Evolutionary conservation across 345 rosid genomes (phyloP), one percentile per base, ranked within the genome.

Genomic region (Anacardium occidentale): DNA sequence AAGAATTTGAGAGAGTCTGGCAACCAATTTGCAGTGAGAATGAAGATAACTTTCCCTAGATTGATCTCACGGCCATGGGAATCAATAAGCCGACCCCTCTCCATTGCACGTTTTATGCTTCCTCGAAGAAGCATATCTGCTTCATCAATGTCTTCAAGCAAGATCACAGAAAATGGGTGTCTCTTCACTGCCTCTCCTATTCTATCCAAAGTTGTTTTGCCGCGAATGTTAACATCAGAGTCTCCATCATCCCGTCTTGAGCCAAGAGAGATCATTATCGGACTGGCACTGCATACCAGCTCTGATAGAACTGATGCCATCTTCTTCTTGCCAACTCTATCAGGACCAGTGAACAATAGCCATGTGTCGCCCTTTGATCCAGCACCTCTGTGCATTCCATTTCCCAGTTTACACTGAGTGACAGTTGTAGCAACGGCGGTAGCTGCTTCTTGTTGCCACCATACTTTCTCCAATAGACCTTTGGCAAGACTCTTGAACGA

Each of bases 391-490:
- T 78, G 66, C 78, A 86, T 95, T 48, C 94, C 85, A 57, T 81
- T 86, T 9, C 98, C 97, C 64, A 83, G 68, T 82, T 83, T 92
- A 81, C 91, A 86, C 74, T 85, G 88, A 0, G 89, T 86, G 66
- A 92, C 87, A 2, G 90, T 85, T 32, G 86, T 75, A n/a, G 98
- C 96, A 64, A 92, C 80, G 0, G 96, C 89, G 25, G 96, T 86
- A 47, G 99, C 93, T 32, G 99, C 98, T 22, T 95, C 98, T 21
- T 74, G 85, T 82, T 95, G 99, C 99, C 99, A 95, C 96, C 96
- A 84, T 24, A 88, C 96, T 76, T 84, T 88, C 74, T 89, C 94
- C 0, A 64, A 47, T 68, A 95, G 88, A 56, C 94, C 93, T 69
- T 88, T 91, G 68, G 90, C 87, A 47, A 95, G 93, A 83, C 84